A percentile compares a stretch with the other conserved stretches of the same genome.
These are phyloP conservation scores for Flueggea neowawraea DNA, from an alignment of 441 rosid genomes.

Conservation along the genomic window DNA sequence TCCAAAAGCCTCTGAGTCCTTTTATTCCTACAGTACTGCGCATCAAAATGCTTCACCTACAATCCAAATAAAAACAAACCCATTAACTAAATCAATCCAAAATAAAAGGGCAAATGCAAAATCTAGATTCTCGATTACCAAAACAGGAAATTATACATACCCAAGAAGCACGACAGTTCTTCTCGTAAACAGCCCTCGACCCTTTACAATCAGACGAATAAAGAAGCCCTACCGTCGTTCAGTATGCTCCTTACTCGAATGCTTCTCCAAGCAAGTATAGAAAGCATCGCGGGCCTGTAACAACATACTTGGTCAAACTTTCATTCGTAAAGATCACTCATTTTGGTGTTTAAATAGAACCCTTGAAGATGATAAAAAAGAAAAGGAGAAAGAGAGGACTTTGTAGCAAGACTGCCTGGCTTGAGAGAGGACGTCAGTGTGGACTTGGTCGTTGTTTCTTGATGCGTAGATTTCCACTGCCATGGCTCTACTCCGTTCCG, in stretches of 20 bases:
- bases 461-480: slow-evolving; percentile 35
- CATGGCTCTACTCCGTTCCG: slow-evolving; percentile 15
- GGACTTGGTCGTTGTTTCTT: slow-evolving; percentile 42
- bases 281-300: slow-evolving; percentile 68
- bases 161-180: slow-evolving; percentile 72
- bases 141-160: slow-evolving; percentile 19
- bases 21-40: slow-evolving; percentile 57
- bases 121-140: too few relatives aligned
- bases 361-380: neutral
- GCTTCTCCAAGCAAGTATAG: slow-evolving; percentile 62
- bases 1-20: slow-evolving; percentile 58
- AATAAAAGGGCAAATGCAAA: neutral
- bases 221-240: slow-evolving; percentile 71
- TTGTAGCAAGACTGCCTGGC: slow-evolving; percentile 68
- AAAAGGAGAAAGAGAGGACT: slow-evolving; percentile 15
- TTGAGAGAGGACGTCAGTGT: slow-evolving; percentile 50
- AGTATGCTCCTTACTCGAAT: slow-evolving; percentile 59
- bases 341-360: neutral
- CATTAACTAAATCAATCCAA: neutral
- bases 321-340: neutral
- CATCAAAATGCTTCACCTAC: slow-evolving; percentile 80
- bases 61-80: neutral
- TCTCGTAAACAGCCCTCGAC: slow-evolving; percentile 46
- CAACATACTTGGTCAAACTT: neutral
- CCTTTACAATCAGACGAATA: slow-evolving; percentile 62